Percentiles rank a stretch among this genome's conserved stretches.
Evolutionary conservation across 2,329 filamentous ascomycete genomes (phyloP).

Genomic region (Cadophora luteo-olivacea): DNA sequence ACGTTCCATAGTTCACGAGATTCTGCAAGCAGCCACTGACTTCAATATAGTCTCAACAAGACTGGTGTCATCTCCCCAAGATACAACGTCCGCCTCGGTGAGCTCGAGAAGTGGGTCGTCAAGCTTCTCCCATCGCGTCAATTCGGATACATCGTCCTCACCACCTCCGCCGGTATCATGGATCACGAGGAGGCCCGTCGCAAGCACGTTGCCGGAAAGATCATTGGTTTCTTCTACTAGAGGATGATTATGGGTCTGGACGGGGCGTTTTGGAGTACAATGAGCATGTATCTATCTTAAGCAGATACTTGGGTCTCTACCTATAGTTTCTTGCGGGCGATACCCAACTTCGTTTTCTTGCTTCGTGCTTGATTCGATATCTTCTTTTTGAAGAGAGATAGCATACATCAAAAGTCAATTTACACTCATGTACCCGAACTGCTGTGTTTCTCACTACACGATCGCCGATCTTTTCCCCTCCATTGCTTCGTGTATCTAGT

Average conservation of each 20-base stretch:
- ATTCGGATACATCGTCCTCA: conserved; percentile 99
- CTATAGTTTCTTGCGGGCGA: conserved; percentile 33
- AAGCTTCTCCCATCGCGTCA: conserved; percentile 99
- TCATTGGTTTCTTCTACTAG: conserved; percentile 99
- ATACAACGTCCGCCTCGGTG: conserved; percentile 98
- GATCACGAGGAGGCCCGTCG: conserved; percentile 99
- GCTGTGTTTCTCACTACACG: background rate
- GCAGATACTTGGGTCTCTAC: conserved; percentile 28
- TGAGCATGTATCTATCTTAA: conserved; percentile 43
- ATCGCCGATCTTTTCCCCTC: background rate
- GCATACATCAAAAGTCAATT: conserved; percentile 45
- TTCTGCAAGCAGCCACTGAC: conserved; percentile 26
- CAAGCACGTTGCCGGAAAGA: conserved; percentile 99
- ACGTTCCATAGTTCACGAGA: conserved; percentile 40
- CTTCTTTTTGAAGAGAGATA: conserved; percentile 40
- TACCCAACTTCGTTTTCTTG: conserved; percentile 41
- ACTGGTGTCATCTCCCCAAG: conserved; percentile 98
- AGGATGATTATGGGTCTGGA: conserved; percentile 30
- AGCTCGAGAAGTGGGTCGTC: conserved; percentile 99
- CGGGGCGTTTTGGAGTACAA: conserved; percentile 41
- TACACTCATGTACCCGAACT: conserved; percentile 39
- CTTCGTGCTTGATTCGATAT: conserved; percentile 36
- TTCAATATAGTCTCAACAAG: conserved; percentile 78
- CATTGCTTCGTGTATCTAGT: too few species aligned
- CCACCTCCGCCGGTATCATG: conserved; percentile 99